Evolutionary conservation across 202 grass and related monocot genomes (phyloP), one percentile per base, ranked within the genome.

Genomic region (Panicum virgatum): DNA sequence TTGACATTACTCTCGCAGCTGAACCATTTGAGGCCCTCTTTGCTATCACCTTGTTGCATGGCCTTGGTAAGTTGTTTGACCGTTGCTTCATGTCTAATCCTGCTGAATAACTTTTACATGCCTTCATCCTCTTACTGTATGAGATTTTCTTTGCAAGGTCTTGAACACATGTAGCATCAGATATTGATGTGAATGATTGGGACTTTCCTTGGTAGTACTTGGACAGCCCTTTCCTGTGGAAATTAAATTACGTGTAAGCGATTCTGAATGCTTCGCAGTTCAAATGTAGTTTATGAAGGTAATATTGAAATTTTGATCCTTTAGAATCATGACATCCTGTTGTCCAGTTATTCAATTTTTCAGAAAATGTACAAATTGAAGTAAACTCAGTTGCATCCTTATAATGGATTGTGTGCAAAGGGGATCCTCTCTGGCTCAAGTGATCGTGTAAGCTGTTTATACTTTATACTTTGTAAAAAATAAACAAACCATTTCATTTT

Each of bases 131-230:
- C 80, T 78, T 94, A 68, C 29, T 91, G 61, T 87, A 89, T 32
- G 94, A 54, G 42, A 70, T 69, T 89, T 88, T 80, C 52, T 97
- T 97, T 12, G 86, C 88, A 69, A 97, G 90, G 43, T 97, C 88
- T 54, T 94, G 80, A 78, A 86, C 50, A 81, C 75, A 81, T 80
- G 70, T 84, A 43, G 62, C 92, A 66, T 85, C 75, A 30, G 84
- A 84, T 80, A 97, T 70, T 27, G 82, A 94, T 68, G 83, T 92
- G 75, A 97, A 97, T 64, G 94, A 97, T 64, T 91, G 85, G 19
- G 94, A 92, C 85, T 94, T 94, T 12, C 94, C 92, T 47, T 85
- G 75, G 75, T 89, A 97, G 79, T 85, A 94, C 61, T 56, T 92
- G 34, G 92, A 97, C 29, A 97, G 68, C 27, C 94, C 94, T 84